These are phyloP conservation scores for Cercospora citrullina DNA, from an alignment of 2,329 filamentous ascomycete species.

Conservation along the genomic window DNA sequence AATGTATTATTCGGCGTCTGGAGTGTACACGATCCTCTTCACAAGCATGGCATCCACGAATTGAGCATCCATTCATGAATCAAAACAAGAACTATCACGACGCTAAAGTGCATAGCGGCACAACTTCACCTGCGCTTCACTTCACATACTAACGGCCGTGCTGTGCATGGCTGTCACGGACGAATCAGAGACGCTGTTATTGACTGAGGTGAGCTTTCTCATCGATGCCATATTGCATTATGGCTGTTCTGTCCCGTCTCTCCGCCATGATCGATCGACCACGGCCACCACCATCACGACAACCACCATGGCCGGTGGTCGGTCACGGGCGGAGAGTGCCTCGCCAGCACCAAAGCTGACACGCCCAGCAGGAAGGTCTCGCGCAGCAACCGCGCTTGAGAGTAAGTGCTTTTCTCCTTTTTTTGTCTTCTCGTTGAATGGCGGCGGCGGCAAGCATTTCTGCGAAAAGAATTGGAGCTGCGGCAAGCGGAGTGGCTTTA, in stretches of 20 bases:
- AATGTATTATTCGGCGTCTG: conserved; percentile 11
- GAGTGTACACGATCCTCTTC: neutral
- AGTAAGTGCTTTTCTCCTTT: conserved; percentile 2
- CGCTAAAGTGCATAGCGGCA: neutral
- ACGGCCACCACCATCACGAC: conserved; percentile 5
- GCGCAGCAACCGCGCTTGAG: conserved; percentile 3
- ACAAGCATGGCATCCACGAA: neutral
- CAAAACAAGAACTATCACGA: neutral
- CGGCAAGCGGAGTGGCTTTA: neutral
- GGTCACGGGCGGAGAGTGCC: conserved; percentile 1
- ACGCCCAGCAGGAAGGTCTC: neutral
- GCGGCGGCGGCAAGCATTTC: neutral
- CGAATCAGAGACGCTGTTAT: neutral
- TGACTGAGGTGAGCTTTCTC: neutral
- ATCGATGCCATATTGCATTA: neutral
- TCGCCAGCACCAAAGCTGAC: conserved; percentile 5
- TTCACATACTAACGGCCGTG: neutral
- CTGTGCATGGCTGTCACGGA: neutral
- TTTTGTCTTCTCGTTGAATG: neutral
- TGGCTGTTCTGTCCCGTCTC: neutral
- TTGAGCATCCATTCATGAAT: neutral
- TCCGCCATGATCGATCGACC: neutral
- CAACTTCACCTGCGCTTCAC: conserved; percentile 4
- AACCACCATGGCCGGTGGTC: neutral
- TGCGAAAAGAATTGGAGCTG: neutral